phyloP scores from a whole-genome alignment of 306 rosid genomes.

The Chamaecrista fasciculata region DNA sequence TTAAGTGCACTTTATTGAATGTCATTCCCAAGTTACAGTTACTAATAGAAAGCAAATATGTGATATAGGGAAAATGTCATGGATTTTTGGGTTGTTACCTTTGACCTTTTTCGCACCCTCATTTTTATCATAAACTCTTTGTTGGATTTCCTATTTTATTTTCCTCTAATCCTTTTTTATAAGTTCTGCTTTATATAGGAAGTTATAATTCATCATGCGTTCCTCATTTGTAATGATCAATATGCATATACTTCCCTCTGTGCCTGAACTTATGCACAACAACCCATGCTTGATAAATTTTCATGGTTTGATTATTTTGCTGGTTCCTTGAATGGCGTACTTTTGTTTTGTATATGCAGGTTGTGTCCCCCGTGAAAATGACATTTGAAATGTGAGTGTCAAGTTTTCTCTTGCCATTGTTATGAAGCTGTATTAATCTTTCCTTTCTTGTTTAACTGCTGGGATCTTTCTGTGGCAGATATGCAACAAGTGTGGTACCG shows the following conservation, averaged over 20 bases:
- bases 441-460: neutral
- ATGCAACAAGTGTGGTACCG: conserved; percentile 89
- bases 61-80: neutral
- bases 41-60: neutral
- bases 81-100: neutral
- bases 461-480: conserved; percentile 51
- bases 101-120: neutral
- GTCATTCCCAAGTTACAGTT: neutral
- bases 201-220: neutral
- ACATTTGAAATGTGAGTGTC: conserved; percentile 83
- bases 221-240: neutral
- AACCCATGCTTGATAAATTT: neutral
- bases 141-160: conserved; percentile 3
- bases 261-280: neutral
- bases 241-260: neutral
- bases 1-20: neutral
- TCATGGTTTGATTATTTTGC: conserved; percentile 5
- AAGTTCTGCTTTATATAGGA: neutral
- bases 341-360: conserved; percentile 52
- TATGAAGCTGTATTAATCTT: conserved; percentile 3
- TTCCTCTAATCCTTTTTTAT: neutral
- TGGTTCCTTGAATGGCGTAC: neutral
- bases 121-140: neutral
- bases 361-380: conserved; percentile 91
- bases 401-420: neutral